A percentile compares a stretch with the other conserved stretches of the same genome.
Conservation (phyloP, 306 rosid genomes). For the Quercus aquifolioides region DNA sequence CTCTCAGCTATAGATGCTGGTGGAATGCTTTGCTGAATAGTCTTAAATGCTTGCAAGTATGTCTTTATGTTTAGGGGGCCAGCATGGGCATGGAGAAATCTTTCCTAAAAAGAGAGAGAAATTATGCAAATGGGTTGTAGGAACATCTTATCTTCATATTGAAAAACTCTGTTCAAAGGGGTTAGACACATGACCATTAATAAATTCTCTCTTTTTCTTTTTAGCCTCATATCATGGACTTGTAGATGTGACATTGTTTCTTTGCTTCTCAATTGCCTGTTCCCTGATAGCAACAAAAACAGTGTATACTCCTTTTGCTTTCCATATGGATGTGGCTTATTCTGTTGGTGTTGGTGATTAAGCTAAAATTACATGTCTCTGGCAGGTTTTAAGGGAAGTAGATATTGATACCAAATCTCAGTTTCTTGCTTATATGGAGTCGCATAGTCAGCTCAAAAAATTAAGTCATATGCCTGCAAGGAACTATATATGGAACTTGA, state of each 20-base stretch:
- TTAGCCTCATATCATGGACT: slow-evolving; percentile 15
- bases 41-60: neutral
- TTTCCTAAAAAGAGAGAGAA: slow-evolving; percentile 69
- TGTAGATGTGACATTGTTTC: slow-evolving; percentile 35
- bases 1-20: too few relatives aligned
- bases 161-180: slow-evolving; percentile 49
- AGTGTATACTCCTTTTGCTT: slow-evolving; percentile 41
- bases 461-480: too few relatives aligned
- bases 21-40: neutral
- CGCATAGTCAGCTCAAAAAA: too few relatives aligned
- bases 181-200: slow-evolving; percentile 39
- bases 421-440: too few relatives aligned
- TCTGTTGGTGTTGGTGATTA: slow-evolving; percentile 8
- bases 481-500: too few relatives aligned
- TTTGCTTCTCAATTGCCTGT: slow-evolving; percentile 64
- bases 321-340: slow-evolving; percentile 15
- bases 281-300: slow-evolving; percentile 36
- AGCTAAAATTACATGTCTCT: slow-evolving; percentile 9
- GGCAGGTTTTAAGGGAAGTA: slow-evolving; percentile 19
- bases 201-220: slow-evolving; percentile 15
- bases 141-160: slow-evolving; percentile 39
- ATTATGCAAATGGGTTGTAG: slow-evolving; percentile 50
- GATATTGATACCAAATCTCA: too few relatives aligned
- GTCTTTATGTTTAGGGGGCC: slow-evolving; percentile 38
- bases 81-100: slow-evolving; percentile 30